Base-by-base conservation (phyloP, 2,329 filamentous ascomycete genomes). In the Nemania sp. region DNA sequence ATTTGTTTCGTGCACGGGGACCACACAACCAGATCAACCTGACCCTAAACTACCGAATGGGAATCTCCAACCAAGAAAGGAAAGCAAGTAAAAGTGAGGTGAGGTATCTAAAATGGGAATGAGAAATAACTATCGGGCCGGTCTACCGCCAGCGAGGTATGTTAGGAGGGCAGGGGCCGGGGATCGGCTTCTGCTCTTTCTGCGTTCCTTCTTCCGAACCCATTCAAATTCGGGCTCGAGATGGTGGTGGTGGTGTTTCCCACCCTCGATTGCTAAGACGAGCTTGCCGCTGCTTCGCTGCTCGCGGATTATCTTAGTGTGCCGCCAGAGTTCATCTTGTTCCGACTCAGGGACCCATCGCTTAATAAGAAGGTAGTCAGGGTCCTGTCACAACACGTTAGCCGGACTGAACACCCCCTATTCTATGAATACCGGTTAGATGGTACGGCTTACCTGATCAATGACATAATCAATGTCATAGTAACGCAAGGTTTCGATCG, bases 301-400 rank as follows among this genome's bases (percentile, higher is more conserved):
- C 74, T 89, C 86, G n/a, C 89, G 89, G 70, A 93, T 77, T 51
- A 85, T 81, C 69, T 85, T 85, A 2, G 92, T 93, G 79, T 94
- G 91, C 51, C 88, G 86, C 86, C 92, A 94, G 56, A 93, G 85
- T 64, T 88, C 82, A 66, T 93, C 87, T 75, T 93, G 92, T 76
- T 93, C 87, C 69, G 87, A 86, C 73, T 93, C 89, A 3, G 88
- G 87, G 59, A 94, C 88, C 88, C 88, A 92, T 64, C 89, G 85
- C 79, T 91, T 92, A 80, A 94, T 91, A 67, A 94, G 79, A 63
- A 94, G 83, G 73, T 88, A 94, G 54, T 91, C 88, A 20, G 88
- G 85, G 74, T 94, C 90, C 84, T 89, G 72, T 53, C 7, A 27
- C 18, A 38, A 35, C 27, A 35, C 2, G 27, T 67, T 60, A 67